Conservation (phyloP, 2,329 filamentous ascomycete genomes). For the Penicillium sp. region DNA sequence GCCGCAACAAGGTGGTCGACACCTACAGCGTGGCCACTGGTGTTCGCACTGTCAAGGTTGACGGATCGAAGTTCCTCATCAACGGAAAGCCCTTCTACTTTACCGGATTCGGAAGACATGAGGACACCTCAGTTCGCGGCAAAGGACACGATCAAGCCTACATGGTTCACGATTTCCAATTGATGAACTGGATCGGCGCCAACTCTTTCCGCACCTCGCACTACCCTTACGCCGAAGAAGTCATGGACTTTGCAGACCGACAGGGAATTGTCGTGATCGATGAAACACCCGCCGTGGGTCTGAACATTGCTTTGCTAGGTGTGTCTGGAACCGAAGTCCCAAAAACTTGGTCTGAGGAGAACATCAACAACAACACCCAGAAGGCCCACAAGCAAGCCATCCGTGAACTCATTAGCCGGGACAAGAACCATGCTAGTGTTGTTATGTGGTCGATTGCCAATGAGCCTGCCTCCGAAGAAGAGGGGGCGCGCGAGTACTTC, state of each 20-base stretch:
- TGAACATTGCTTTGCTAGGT: too few relatives aligned
- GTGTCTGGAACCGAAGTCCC: too few relatives aligned
- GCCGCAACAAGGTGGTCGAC: constrained; percentile 14
- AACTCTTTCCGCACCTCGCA: constrained; percentile 36
- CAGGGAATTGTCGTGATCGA: constrained; percentile 14
- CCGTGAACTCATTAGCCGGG: constrained; percentile 25
- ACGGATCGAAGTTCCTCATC: constrained; percentile 27
- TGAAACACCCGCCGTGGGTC: too few relatives aligned
- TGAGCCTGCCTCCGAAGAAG: constrained; percentile 21
- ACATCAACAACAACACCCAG: constrained; percentile 7
- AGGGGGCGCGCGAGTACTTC: constrained; percentile 26
- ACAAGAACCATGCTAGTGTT: constrained; percentile 32
- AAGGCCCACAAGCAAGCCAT: constrained; percentile 23
- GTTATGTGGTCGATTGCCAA: constrained; percentile 30
- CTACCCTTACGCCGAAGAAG: constrained; percentile 35
- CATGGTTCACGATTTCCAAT: constrained; percentile 35
- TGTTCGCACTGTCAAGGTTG: constrained; percentile 24
- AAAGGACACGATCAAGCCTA: constrained; percentile 33
- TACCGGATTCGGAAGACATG: constrained; percentile 33
- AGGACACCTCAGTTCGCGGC: constrained; percentile 29
- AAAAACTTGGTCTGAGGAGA: neutral
- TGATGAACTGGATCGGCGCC: constrained; percentile 32
- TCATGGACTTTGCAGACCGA: constrained; percentile 31
- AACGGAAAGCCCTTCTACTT: constrained; percentile 33
- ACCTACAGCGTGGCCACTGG: constrained; percentile 25